Evolutionary conservation across 169 alveolate genomes (phyloP).

Genomic region (Plasmodium sp.): DNA sequence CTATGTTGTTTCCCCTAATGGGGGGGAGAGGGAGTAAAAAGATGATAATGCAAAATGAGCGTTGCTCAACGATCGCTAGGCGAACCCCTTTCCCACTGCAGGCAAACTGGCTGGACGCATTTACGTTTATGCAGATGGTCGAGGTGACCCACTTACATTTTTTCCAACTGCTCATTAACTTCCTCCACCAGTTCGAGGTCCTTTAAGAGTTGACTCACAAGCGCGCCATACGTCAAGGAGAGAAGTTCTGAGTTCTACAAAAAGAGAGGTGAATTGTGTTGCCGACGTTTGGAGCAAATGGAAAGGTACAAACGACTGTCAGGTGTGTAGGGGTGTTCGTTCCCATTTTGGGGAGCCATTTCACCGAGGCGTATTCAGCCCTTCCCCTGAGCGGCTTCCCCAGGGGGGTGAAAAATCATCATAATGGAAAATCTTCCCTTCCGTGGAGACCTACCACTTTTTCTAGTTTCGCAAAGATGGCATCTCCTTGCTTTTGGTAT

Average conservation of each 20-base stretch:
- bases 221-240: conserved; percentile 92
- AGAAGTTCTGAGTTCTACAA: conserved; percentile 90
- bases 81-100: neutral
- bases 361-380: neutral
- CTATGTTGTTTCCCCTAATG: conserved; percentile 84
- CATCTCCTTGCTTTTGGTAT: conserved; percentile 83
- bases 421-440: neutral
- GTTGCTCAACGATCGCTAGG: neutral
- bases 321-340: neutral
- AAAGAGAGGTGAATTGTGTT: neutral
- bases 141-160: conserved; percentile 74
- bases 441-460: conserved; percentile 74
- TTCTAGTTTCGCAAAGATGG: conserved; percentile 84
- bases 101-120: neutral
- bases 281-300: neutral
- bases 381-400: neutral
- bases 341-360: neutral
- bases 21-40: neutral
- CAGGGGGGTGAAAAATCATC: neutral
- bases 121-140: neutral
- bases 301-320: neutral
- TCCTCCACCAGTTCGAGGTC: conserved; percentile 93
- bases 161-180: conserved; percentile 90
- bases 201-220: conserved; percentile 91
- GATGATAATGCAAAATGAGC: neutral